Evolutionary conservation across 2,329 filamentous ascomycete species (phyloP), one percentile per base, ranked within the genome.

Genomic region (Mycocentrospora acerina): DNA sequence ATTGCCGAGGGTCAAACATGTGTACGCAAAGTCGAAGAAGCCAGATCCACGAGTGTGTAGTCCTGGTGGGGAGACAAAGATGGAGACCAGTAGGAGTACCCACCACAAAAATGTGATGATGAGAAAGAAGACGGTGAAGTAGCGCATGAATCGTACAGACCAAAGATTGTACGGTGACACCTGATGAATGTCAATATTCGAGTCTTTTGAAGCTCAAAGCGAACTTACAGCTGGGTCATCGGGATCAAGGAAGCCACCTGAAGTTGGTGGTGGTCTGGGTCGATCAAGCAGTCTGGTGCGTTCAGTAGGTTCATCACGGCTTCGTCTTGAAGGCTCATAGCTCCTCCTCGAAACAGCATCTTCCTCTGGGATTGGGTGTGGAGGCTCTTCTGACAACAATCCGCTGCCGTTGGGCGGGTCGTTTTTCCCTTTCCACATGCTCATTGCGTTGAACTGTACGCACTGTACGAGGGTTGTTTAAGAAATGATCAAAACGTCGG

Each of bases 141-240:
- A 88, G 62, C 90, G 82, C 37, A 93, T 75, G 31, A 86, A 80
- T 13, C 93, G 85, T 33, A 98, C 86, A 42, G 82, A 88, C 85
- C 90, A 95, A 25, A 97, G 80, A 57, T 98, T 98, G 71, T 96
- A 96, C 0, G 93, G 93, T 3, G 89, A 88, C 16, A 88, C 83
- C 75, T 72, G 33, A 4, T 7, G 24, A 3, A 14, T 29, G 33
- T 44, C 13, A 11, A 4, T 15, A n/a, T 8, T 9, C 1, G 6
- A 15, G 24, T n/a, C 13, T 29, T n/a, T 16, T 12, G 15, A 10
- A 12, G 15, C 25, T n/a, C 25, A 8, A 16, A 26, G n/a, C 24
- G 4, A n/a, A 40, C 80, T 67, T 68, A 95, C 87, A 50, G 86
- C 86, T 62, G 86, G 87, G 62, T 90, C 86, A 72, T 90, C 85